phyloP scores from a whole-genome alignment of 75 land plant species.

The Gnetum montanum region DNA sequence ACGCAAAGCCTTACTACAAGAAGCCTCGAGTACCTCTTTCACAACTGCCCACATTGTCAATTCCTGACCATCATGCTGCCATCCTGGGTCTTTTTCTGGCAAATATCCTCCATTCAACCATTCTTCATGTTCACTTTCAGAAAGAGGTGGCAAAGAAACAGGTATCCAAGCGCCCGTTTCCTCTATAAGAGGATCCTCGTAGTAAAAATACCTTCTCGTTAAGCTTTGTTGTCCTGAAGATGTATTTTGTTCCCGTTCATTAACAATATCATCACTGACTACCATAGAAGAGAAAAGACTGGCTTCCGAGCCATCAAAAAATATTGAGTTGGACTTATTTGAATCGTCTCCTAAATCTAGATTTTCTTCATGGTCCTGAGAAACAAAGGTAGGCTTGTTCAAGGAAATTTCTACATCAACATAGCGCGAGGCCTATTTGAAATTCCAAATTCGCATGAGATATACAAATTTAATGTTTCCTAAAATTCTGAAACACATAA shows the following conservation, averaged over 20 bases:
- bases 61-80: constrained; percentile 48
- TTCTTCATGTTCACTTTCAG: constrained; percentile 34
- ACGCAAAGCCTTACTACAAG: constrained; percentile 31
- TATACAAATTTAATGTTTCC: too few species aligned
- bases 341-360: neutral
- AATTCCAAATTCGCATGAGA: too few species aligned
- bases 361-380: neutral
- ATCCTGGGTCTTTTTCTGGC: constrained; percentile 49
- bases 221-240: neutral
- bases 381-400: too few species aligned
- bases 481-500: too few species aligned
- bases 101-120: constrained; percentile 53
- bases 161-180: constrained; percentile 97
- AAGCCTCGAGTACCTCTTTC: constrained; percentile 52
- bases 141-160: constrained; percentile 86
- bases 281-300: neutral
- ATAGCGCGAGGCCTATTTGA: too few species aligned
- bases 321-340: neutral
- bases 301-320: neutral
- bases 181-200: constrained; percentile 68
- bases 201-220: constrained; percentile 38
- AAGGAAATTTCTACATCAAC: too few species aligned
- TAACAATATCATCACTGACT: neutral
- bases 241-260: neutral
- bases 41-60: constrained; percentile 76